Percentiles rank a stretch among this genome's conserved stretches.
These are phyloP conservation scores for Verticillium dahliae DNA, from an alignment of 2,329 filamentous ascomycete genomes.

Conservation along the genomic window DNA sequence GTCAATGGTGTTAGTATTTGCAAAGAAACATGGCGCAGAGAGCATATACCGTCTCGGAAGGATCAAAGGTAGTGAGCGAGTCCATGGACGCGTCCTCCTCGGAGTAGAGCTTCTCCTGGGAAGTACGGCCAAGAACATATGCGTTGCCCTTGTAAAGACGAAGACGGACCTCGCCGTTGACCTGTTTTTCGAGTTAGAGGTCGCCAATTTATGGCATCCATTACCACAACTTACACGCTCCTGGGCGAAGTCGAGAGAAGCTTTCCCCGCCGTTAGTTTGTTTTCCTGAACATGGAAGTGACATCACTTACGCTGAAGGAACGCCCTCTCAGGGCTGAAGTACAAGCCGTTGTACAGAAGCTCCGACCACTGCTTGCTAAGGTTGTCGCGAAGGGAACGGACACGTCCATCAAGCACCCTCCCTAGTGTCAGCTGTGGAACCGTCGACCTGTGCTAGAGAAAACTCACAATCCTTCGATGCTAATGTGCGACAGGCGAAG, in stretches of 20 bases:
- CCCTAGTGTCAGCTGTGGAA: constrained; percentile 33
- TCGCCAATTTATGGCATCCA: too few relatives aligned
- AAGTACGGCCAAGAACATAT: constrained; percentile 38
- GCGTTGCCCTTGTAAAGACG: constrained; percentile 33
- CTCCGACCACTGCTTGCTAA: constrained; percentile 31
- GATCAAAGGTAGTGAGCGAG: constrained; percentile 34
- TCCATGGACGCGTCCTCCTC: constrained; percentile 45
- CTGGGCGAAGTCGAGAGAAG: constrained; percentile 8
- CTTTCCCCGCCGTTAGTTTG: constrained; percentile 1
- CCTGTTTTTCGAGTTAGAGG: background rate
- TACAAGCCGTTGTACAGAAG: constrained; percentile 20
- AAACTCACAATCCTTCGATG: constrained; percentile 40
- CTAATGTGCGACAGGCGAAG: background rate
- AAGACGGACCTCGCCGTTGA: constrained; percentile 17
- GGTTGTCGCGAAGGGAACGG: constrained; percentile 45
- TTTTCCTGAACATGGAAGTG: too few relatives aligned
- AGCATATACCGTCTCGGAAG: constrained; percentile 33
- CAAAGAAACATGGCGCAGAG: constrained; percentile 27
- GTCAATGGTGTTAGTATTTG: background rate
- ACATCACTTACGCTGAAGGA: constrained; percentile 53
- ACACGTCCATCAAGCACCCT: constrained; percentile 45
- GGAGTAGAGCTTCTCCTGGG: constrained; percentile 43
- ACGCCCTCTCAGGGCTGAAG: constrained; percentile 39
- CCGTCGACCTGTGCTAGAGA: too few relatives aligned
- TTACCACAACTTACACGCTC: constrained; percentile 1